Base-by-base conservation (phyloP, 2,329 filamentous ascomycete species). In the Xylariaceae sp. region DNA sequence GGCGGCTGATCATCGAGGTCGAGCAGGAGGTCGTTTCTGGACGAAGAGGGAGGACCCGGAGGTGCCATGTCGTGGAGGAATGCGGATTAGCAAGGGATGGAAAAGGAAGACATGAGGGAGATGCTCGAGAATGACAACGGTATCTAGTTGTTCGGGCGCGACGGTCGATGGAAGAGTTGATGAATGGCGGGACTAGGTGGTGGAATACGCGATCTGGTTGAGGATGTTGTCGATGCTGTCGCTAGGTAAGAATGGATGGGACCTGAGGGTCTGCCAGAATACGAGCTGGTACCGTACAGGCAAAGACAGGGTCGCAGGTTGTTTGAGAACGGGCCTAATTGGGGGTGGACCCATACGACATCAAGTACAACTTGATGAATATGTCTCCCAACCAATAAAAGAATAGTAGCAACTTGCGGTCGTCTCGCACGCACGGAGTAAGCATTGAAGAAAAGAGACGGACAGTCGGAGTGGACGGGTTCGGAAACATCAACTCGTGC, bases 1-100 rank as follows among this genome's bases (percentile, higher is more conserved):
- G 78, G 67, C 46, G 86, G 83, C 58, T 85, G 81, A 50, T 85
- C 78, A 63, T 88, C 83, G 57, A 89, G 76, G 68, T 90, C 87
- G 66, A 91, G 82, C 50, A 91, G 77, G 53, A 90, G 78, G 65
- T 85, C 78, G 65, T 67, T 72, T 61, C 67, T 70, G 61, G 72
- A 70, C 60, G 65, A 68, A 55, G 75, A 72, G 60, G 75, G 68
- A 61, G 70, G 75, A 66, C 75, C 75, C 56, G 73, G 73, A 64
- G 75, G 75, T 72, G 81, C 76, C 82, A 86, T 86, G 71, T 73
- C 74, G 72, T 70, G 67, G 67, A 68, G 67, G 66, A 65, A 68
- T 68, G 49, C 49, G 50, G 58, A 32, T 59, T 62, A 62, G 52
- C 58, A 58, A 60, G 55, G 58, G 56, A 56, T 42, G 45, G 45